A percentile compares a stretch with the other conserved stretches of the same genome.
Conservation (phyloP, 129 eudicot species). For the Pittosporum tobira region DNA sequence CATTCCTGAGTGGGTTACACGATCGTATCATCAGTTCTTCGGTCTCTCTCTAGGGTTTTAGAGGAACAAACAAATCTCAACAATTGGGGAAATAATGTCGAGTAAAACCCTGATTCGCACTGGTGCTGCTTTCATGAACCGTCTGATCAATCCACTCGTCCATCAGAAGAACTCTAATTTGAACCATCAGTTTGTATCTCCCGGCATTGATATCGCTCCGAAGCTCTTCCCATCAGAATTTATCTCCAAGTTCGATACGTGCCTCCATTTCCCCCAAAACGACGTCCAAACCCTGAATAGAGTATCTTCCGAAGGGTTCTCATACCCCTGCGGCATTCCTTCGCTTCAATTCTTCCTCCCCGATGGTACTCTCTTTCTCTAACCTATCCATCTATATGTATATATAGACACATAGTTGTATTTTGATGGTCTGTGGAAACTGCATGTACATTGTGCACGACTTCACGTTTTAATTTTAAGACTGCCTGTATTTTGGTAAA, state of each 20-base stretch:
- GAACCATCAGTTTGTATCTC: constrained; percentile 16
- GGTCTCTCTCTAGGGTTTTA: background rate
- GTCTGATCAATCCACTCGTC: too few relatives aligned
- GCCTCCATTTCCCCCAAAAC: constrained; percentile 28
- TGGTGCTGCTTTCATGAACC: constrained; percentile 44
- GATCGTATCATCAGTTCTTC: too few relatives aligned
- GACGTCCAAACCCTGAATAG: constrained; percentile 25
- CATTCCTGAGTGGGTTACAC: too few relatives aligned
- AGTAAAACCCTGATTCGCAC: constrained; percentile 75
- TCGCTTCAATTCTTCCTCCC: constrained; percentile 65
- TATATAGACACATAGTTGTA: too few relatives aligned
- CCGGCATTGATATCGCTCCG: constrained; percentile 19
- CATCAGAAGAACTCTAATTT: constrained; percentile 5
- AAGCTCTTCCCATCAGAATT: constrained; percentile 27
- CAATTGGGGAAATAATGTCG: constrained; percentile 36
- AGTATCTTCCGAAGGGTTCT: constrained; percentile 30
- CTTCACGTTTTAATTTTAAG: too few relatives aligned
- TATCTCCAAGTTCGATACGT: constrained; percentile 21
- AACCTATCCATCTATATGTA: background rate
- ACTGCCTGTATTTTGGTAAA: too few relatives aligned
- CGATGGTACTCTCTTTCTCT: constrained; percentile 44
- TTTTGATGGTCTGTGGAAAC: too few relatives aligned
- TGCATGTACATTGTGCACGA: too few relatives aligned
- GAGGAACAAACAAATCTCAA: too few relatives aligned
- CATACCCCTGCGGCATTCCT: constrained; percentile 70